Percentiles rank a stretch among this genome's conserved stretches.
Evolutionary conservation across 345 rosid genomes (phyloP).

Genomic region (Aquilaria sinensis): DNA sequence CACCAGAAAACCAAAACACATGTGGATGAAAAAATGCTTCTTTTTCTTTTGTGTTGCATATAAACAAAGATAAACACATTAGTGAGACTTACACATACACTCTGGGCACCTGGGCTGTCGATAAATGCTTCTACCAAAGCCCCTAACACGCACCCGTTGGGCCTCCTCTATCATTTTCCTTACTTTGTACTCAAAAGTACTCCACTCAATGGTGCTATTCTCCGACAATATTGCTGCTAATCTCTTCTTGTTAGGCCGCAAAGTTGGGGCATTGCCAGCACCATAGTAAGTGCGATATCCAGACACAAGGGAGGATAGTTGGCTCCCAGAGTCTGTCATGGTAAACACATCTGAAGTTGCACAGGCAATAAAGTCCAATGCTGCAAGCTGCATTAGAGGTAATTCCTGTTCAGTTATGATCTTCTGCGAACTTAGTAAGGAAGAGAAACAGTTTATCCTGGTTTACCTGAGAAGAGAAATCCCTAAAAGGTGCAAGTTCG

Average conservation of each 20-base stretch:
- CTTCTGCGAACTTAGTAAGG: not conserved
- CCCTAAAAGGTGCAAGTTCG: constrained; percentile 80
- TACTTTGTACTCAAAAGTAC: constrained; percentile 40
- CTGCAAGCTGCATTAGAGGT: constrained; percentile 59
- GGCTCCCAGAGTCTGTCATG: constrained; percentile 97
- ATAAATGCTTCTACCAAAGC: constrained; percentile 75
- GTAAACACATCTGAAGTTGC: constrained; percentile 89
- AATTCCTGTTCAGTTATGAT: not conserved
- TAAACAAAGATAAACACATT: not conserved
- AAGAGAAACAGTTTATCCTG: not conserved
- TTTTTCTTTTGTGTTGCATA: not conserved
- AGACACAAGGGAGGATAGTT: constrained; percentile 79
- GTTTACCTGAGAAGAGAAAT: constrained; percentile 83
- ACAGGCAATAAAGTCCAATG: constrained; percentile 82
- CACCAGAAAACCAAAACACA: not conserved
- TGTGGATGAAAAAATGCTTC: not conserved
- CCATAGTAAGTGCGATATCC: constrained; percentile 86
- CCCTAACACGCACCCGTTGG: constrained; percentile 45
- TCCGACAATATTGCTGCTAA: constrained; percentile 66
- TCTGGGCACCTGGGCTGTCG: constrained; percentile 80
- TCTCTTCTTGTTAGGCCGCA: constrained; percentile 92
- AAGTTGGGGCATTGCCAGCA: constrained; percentile 51
- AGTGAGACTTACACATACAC: constrained; percentile 57
- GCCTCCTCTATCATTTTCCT: constrained; percentile 76
- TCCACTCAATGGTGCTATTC: constrained; percentile 57